These are phyloP conservation scores for Fomitopsis betulina DNA, from an alignment of 1,284 basidiomycete species.

Conservation along the genomic window DNA sequence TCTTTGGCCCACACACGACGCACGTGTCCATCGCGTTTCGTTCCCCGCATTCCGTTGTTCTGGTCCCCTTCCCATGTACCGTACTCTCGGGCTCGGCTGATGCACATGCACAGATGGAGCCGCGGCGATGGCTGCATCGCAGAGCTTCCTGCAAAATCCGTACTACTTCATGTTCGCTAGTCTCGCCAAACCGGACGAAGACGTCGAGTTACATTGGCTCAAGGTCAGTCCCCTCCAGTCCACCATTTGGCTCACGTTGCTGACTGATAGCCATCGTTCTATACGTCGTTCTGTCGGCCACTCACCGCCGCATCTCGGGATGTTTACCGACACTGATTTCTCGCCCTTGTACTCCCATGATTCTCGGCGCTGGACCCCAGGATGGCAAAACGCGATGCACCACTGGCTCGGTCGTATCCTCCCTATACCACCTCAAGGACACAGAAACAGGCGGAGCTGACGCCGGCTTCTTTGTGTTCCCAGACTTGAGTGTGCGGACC, in stretches of 20 bases:
- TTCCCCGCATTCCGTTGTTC: neutral
- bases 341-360: neutral
- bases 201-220: constrained; percentile 90
- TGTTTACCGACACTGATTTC: neutral
- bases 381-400: constrained; percentile 90
- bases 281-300: neutral
- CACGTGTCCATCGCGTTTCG: constrained; percentile 2
- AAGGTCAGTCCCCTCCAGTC: constrained; percentile 44
- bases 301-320: neutral
- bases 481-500: constrained; percentile 82
- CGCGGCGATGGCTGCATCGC: constrained; percentile 30
- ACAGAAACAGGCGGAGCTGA: constrained; percentile 79
- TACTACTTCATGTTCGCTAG: constrained; percentile 95
- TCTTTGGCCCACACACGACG: neutral
- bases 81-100: neutral
- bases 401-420: constrained; percentile 87
- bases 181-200: constrained; percentile 82
- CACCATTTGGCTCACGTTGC: neutral
- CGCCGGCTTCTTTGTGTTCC: constrained; percentile 90
- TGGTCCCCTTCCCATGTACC: neutral
- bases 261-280: neutral
- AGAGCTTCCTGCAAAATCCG: constrained; percentile 77
- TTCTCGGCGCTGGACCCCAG: constrained; percentile 23
- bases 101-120: constrained; percentile 11
- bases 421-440: constrained; percentile 93